These are phyloP conservation scores for Penicillium parvum DNA, from an alignment of 495 filamentous ascomycete species.

Conservation along the genomic window DNA sequence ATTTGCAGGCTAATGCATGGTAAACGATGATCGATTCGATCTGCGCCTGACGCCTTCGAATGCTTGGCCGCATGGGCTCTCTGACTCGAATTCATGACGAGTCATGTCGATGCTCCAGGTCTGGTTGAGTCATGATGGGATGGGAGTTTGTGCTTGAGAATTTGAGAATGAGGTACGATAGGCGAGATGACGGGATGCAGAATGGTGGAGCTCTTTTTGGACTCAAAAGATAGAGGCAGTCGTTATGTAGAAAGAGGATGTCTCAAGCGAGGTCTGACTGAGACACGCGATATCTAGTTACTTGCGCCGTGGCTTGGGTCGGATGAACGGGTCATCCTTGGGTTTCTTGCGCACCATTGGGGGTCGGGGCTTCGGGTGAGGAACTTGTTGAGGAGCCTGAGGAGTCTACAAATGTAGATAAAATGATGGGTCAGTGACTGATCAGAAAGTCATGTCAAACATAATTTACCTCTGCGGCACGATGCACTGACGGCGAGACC, in stretches of 20 bases:
- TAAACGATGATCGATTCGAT: constrained; percentile 3
- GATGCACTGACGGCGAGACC: constrained; percentile 10
- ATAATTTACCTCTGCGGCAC: constrained; percentile 22
- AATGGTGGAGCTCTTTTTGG: background rate
- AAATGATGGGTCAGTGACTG: constrained; percentile 9
- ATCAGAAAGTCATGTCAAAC: constrained; percentile 1
- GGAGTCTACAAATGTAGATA: constrained; percentile 6
- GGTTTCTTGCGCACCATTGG: constrained; percentile 46
- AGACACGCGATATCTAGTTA: constrained; percentile 7
- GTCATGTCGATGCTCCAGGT: too few relatives aligned
- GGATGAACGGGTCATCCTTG: constrained; percentile 49
- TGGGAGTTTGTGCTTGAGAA: background rate
- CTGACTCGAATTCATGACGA: constrained; percentile 10
- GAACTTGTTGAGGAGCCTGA: constrained; percentile 2
- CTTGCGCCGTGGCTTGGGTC: constrained; percentile 41
- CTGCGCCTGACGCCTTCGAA: constrained; percentile 10
- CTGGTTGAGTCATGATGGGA: background rate
- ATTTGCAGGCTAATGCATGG: background rate
- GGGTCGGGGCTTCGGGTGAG: constrained; percentile 20
- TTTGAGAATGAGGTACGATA: background rate
- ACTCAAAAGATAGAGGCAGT: background rate
- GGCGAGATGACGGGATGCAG: background rate
- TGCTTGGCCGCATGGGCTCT: constrained; percentile 4
- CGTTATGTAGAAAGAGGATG: background rate
- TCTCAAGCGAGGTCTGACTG: background rate